Conservation (phyloP, 176 grass and related monocot species). For the Oryza officinalis region DNA sequence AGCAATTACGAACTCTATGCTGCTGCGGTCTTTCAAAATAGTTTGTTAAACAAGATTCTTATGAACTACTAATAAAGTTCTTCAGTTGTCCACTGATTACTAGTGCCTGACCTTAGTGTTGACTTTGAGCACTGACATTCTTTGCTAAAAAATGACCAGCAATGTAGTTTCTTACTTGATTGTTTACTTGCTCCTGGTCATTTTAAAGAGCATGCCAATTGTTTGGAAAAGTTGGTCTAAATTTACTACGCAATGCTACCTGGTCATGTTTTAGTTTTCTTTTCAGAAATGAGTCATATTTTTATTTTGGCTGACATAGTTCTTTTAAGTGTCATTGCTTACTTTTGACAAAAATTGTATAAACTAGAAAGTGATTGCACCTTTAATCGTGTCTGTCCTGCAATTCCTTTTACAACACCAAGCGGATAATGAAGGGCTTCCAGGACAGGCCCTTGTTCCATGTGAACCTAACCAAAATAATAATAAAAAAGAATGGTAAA, state of each 20-base stretch:
- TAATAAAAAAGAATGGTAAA: background rate
- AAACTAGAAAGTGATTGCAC: constrained; percentile 35
- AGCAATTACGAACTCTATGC: background rate
- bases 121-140: background rate
- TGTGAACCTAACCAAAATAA: constrained; percentile 62
- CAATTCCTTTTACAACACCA: constrained; percentile 92
- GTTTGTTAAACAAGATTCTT: background rate
- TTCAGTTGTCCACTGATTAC: background rate
- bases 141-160: constrained; percentile 8
- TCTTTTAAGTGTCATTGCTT: background rate
- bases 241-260: background rate
- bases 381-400: constrained; percentile 92
- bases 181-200: background rate
- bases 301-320: background rate
- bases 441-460: constrained; percentile 94
- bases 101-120: background rate
- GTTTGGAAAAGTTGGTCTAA: constrained; percentile 1
- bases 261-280: constrained; percentile 31
- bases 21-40: background rate
- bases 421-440: constrained; percentile 88
- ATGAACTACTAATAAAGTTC: background rate
- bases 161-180: background rate
- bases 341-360: background rate
- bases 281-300: background rate
- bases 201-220: background rate